These are phyloP conservation scores for Lepidium aucheri DNA, from an alignment of 345 rosid species.

Conservation along the genomic window DNA sequence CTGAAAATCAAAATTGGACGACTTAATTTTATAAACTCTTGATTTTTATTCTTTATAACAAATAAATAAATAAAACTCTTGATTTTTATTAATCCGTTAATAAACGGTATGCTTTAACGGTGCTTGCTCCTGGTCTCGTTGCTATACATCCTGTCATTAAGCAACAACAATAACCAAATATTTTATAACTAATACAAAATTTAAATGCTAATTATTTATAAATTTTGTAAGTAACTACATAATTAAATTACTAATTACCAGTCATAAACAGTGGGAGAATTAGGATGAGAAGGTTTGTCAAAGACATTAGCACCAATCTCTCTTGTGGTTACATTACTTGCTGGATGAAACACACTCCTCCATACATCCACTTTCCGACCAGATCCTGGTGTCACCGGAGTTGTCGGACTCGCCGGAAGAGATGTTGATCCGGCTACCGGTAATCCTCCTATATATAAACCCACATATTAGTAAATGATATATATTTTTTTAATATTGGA, in stretches of 20 bases:
- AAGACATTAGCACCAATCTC: constrained; percentile 57
- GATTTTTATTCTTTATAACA: too few relatives aligned
- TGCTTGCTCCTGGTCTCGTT: constrained; percentile 81
- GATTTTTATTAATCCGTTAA: neutral
- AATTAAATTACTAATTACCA: constrained; percentile 64
- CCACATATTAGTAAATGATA: neutral
- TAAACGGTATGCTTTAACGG: neutral
- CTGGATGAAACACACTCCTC: constrained; percentile 97
- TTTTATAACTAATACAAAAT: neutral
- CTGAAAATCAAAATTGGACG: neutral
- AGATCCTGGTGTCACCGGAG: constrained; percentile 31
- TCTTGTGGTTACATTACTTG: constrained; percentile 80
- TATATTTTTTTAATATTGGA: too few relatives aligned
- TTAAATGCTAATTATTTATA: too few relatives aligned
- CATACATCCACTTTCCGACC: constrained; percentile 69
- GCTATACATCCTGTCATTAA: constrained; percentile 68
- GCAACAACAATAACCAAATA: neutral
- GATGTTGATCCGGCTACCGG: neutral
- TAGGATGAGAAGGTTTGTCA: constrained; percentile 70
- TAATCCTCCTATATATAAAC: neutral
- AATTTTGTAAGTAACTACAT: neutral
- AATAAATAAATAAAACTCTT: neutral
- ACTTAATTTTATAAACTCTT: neutral
- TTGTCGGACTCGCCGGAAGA: constrained; percentile 19
- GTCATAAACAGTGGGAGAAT: constrained; percentile 93